These are phyloP conservation scores for Pseudisothecium myosuroides DNA, from an alignment of 225 moss, liverwort and hornwort species.

Conservation along the genomic window DNA sequence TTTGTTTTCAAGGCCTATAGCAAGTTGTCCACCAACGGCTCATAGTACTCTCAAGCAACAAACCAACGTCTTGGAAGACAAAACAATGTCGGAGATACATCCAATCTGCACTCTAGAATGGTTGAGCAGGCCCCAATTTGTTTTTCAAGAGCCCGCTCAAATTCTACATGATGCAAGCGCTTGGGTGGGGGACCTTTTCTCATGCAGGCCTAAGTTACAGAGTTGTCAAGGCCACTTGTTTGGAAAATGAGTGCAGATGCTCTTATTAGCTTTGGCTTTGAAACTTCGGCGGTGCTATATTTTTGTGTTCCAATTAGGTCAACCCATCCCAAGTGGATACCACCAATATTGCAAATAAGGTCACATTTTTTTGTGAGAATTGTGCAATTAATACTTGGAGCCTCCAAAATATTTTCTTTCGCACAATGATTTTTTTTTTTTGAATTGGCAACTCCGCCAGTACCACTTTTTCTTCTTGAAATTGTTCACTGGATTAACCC, in stretches of 20 bases:
- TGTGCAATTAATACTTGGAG: neutral
- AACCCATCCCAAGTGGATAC: rapidly evolving
- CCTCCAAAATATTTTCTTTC: neutral
- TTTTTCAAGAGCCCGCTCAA: too few species aligned
- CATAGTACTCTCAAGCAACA: too few species aligned
- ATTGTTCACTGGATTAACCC: too few species aligned
- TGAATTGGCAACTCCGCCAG: neutral
- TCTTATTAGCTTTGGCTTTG: neutral
- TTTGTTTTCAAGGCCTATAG: too few species aligned
- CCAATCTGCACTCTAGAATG: rapidly evolving
- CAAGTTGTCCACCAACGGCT: rapidly evolving
- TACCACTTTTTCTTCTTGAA: neutral
- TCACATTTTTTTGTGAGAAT: neutral
- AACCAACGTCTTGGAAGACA: too few species aligned
- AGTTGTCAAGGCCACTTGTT: too few species aligned
- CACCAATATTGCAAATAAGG: neutral
- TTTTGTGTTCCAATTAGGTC: neutral
- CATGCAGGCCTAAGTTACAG: too few species aligned
- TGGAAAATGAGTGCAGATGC: too few species aligned
- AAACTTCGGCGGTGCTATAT: neutral
- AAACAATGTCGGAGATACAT: too few species aligned
- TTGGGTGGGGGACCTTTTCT: too few species aligned
- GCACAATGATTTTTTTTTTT: neutral
- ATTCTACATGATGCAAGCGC: too few species aligned
- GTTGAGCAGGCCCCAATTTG: rapidly evolving